These are phyloP conservation scores for Beauveria brongniartii DNA, from an alignment of 2,329 filamentous ascomycete species.

Conservation along the genomic window DNA sequence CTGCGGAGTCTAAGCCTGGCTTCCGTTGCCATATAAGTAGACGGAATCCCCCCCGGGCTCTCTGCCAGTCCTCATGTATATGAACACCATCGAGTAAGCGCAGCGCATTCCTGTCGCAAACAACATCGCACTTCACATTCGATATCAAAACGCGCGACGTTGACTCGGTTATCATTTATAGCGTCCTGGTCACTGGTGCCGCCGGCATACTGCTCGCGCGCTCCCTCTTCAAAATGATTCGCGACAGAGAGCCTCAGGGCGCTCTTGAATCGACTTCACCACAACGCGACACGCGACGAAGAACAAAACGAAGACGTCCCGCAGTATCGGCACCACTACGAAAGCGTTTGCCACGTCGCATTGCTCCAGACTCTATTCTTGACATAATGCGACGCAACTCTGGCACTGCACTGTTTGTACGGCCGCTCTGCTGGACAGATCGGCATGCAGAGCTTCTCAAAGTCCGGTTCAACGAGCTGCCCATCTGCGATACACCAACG, in stretches of 20 bases:
- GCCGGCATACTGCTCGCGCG: conserved; percentile 1
- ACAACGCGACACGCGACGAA: neutral
- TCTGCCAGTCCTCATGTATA: neutral
- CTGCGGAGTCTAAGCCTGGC: neutral
- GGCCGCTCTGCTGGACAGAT: conserved; percentile 50
- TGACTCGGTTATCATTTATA: neutral
- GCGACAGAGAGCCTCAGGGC: neutral
- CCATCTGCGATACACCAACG: conserved; percentile 32
- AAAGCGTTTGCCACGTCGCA: conserved; percentile 20
- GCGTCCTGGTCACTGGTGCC: neutral
- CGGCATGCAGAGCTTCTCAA: conserved; percentile 40
- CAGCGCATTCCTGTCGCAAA: neutral
- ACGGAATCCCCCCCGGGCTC: neutral
- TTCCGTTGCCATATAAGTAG: neutral
- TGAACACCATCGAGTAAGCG: conserved; percentile 8
- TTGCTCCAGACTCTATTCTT: conserved; percentile 41
- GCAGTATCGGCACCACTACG: neutral
- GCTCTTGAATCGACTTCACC: neutral
- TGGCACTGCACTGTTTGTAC: conserved; percentile 39
- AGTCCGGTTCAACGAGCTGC: conserved; percentile 35
- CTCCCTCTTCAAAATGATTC: conserved; percentile 4
- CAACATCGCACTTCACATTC: no score
- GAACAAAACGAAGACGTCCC: neutral
- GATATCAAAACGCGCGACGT: neutral
- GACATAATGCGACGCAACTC: conserved; percentile 42